These are phyloP conservation scores for Ustilaginoidea virens DNA, from an alignment of 2,329 filamentous ascomycete genomes.

Conservation along the genomic window DNA sequence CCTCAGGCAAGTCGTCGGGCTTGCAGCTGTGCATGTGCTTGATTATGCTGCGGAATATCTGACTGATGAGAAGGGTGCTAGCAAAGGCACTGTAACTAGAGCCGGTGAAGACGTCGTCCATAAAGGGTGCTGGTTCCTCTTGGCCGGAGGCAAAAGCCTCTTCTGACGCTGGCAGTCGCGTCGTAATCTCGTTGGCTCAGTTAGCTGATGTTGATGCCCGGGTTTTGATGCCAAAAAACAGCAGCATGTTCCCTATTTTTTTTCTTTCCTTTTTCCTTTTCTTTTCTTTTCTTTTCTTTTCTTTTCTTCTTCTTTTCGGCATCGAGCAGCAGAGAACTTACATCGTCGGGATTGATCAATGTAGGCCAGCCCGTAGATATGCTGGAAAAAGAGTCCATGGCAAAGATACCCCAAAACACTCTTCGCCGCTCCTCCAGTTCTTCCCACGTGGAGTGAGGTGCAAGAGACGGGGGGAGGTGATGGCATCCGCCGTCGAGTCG, in stretches of 20 bases:
- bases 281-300: too few species aligned
- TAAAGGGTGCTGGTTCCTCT: constrained; percentile 43
- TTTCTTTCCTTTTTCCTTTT: too few species aligned
- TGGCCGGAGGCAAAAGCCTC: constrained; percentile 55
- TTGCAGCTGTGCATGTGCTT: constrained; percentile 63
- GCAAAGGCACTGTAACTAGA: constrained; percentile 54
- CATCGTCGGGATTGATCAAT: constrained; percentile 58
- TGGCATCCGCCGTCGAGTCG: constrained; percentile 50
- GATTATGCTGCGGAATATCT: constrained; percentile 68
- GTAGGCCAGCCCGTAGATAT: constrained; percentile 87
- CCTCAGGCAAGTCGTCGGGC: constrained; percentile 54
- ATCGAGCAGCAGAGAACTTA: too few species aligned
- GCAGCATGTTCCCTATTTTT: too few species aligned
- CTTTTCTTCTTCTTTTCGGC: too few species aligned
- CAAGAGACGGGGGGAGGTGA: constrained; percentile 58
- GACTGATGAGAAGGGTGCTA: constrained; percentile 56
- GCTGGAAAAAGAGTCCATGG: constrained; percentile 69
- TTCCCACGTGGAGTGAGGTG: constrained; percentile 62
- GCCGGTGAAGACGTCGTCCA: constrained; percentile 50
- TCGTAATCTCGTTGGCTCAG: constrained; percentile 50
- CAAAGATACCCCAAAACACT: constrained; percentile 76
- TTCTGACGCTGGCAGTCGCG: constrained; percentile 67
- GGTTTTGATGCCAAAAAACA: neutral
- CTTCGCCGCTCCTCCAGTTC: constrained; percentile 64
- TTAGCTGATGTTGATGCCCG: neutral